Evolutionary conservation across 176 grass and related monocot genomes (phyloP).

Genomic region (Thinopyrum elongatum): DNA sequence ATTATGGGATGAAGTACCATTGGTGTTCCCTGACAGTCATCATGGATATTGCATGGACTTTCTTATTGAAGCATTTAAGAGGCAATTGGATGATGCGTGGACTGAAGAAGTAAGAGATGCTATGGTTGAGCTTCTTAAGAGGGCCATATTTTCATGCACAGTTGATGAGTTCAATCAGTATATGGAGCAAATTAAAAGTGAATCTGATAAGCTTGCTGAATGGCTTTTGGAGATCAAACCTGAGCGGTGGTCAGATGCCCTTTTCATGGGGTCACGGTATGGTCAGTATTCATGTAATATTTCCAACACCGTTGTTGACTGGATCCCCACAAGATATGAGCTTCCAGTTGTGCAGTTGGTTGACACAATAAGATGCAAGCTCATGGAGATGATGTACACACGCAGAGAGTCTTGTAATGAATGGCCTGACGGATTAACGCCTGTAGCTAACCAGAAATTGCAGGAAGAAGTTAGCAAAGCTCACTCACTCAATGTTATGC

Average conservation of each 20-base stretch:
- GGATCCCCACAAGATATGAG: conserved; percentile 75
- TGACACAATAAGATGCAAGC: conserved; percentile 80
- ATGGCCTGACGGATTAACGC: conserved; percentile 67
- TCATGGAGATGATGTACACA: conserved; percentile 96
- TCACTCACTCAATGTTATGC: conserved; percentile 61
- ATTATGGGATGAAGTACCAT: conserved; percentile 62
- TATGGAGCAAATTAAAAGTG: conserved; percentile 64
- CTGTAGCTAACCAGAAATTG: conserved; percentile 66
- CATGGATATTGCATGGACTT: conserved; percentile 70
- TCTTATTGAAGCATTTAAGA: conserved; percentile 84
- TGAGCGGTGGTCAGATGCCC: conserved; percentile 90
- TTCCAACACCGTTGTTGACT: conserved; percentile 55
- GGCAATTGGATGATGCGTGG: conserved; percentile 66
- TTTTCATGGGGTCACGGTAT: conserved; percentile 72
- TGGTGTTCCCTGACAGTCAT: conserved; percentile 72
- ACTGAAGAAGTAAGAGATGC: conserved; percentile 67
- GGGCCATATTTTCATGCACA: conserved; percentile 74
- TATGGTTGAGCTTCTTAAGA: conserved; percentile 73
- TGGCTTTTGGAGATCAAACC: conserved; percentile 91
- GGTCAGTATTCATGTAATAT: conserved; percentile 74
- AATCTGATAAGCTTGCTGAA: conserved; percentile 78
- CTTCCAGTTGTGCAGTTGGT: conserved; percentile 85
- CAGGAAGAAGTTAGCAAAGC: conserved; percentile 78
- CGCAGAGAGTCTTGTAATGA: conserved; percentile 64
- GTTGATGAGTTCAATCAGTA: conserved; percentile 71